A percentile compares a stretch with the other conserved stretches of the same genome.
phyloP scores from a whole-genome alignment of 1,284 basidiomycete genomes.

The Apiotrichum porosum region DNA sequence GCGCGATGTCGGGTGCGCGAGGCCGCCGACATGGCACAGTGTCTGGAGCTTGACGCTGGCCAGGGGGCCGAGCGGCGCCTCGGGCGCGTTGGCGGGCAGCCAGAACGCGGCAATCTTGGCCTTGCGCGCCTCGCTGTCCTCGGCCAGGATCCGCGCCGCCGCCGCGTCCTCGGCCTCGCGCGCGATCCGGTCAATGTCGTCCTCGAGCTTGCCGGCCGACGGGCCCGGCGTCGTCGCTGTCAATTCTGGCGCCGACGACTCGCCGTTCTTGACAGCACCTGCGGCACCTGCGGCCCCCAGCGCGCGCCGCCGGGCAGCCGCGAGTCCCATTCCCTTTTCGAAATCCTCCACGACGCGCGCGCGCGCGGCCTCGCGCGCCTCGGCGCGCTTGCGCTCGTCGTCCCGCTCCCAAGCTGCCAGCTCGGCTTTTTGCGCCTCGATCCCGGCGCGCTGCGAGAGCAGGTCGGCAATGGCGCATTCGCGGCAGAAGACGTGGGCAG shows the following conservation, averaged over 20 bases:
- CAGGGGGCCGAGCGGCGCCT: constrained; percentile 59
- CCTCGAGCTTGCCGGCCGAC: constrained; percentile 1
- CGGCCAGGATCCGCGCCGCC: constrained; percentile 69
- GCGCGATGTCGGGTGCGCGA: constrained; percentile 57
- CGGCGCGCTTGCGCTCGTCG: constrained; percentile 64
- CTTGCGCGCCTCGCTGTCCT: constrained; percentile 71
- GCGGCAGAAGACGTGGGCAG: constrained; percentile 81
- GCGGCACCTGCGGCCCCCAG: constrained; percentile 2
- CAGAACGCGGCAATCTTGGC: constrained; percentile 91
- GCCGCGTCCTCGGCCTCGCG: constrained; percentile 80
- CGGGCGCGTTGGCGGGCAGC: constrained; percentile 82
- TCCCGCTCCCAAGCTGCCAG: constrained; percentile 68
- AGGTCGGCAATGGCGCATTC: constrained; percentile 60
- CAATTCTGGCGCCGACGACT: no score
- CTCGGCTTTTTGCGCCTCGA: constrained; percentile 73
- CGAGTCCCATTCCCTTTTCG: constrained; percentile 66
- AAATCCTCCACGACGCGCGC: constrained; percentile 81
- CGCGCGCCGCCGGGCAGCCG: constrained; percentile 4
- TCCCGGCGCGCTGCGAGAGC: constrained; percentile 73
- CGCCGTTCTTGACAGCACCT: constrained; percentile 2
- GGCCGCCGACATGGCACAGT: constrained; percentile 72
- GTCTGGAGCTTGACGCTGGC: constrained; percentile 78
- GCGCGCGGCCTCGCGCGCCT: constrained; percentile 65
- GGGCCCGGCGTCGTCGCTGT: constrained; percentile 6
- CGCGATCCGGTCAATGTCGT: constrained; percentile 59